Conservation (phyloP, 805 yeast genomes). For the Yarrowia sp. region DNA sequence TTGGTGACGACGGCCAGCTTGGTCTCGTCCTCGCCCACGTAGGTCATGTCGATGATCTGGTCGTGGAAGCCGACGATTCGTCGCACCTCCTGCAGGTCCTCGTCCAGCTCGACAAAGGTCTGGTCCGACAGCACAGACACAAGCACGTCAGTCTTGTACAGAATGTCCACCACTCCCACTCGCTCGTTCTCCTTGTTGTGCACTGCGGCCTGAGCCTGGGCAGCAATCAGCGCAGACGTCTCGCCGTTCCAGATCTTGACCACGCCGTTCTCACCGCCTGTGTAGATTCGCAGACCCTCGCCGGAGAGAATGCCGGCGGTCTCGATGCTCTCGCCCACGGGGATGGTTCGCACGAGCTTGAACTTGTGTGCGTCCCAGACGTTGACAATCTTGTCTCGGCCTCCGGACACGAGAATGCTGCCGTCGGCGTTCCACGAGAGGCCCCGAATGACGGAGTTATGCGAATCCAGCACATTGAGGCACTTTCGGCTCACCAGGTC, state of each 20-base stretch:
- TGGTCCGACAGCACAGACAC: constrained; percentile 71
- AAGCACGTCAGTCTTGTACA: constrained; percentile 34
- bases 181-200: constrained; percentile 52
- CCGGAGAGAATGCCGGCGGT: constrained; percentile 39
- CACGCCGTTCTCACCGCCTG: constrained; percentile 78
- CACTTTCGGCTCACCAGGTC: constrained; percentile 69
- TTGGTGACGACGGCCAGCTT: constrained; percentile 85
- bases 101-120: constrained; percentile 57
- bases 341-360: constrained; percentile 62
- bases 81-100: constrained; percentile 42
- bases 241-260: constrained; percentile 61
- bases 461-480: constrained; percentile 63
- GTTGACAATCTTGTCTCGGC: constrained; percentile 78
- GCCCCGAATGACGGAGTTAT: constrained; percentile 82
- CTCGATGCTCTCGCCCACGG: constrained; percentile 56
- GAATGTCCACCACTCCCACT: constrained; percentile 61
- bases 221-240: constrained; percentile 48
- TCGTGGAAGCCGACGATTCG: constrained; percentile 92
- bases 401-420: constrained; percentile 67
- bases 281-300: constrained; percentile 45
- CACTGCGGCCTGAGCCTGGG: constrained; percentile 41
- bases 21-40: constrained; percentile 57
- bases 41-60: constrained; percentile 84
- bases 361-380: constrained; percentile 55
- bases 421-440: constrained; percentile 60